These are phyloP conservation scores for Chimonanthus praecox DNA, from an alignment of 164 flowering plant genomes.

Conservation along the genomic window DNA sequence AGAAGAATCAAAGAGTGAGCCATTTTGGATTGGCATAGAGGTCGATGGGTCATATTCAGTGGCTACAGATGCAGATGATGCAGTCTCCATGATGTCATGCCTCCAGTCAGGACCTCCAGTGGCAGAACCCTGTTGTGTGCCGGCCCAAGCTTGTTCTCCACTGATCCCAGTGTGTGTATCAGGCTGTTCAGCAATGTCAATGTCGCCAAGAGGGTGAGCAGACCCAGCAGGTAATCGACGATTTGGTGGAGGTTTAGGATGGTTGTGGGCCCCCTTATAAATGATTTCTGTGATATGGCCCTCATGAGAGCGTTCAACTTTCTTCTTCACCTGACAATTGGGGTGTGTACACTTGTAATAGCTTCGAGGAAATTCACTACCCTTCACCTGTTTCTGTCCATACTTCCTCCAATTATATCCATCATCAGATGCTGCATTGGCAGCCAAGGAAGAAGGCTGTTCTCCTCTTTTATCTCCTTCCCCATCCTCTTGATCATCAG, in stretches of 20 bases:
- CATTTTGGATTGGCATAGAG: conserved; percentile 37
- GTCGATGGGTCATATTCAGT: conserved; percentile 45
- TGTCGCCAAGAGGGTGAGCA: conserved; percentile 36
- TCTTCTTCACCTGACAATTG: conserved; percentile 84
- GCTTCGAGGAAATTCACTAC: conserved; percentile 85
- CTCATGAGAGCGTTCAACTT: conserved; percentile 83
- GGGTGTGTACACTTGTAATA: conserved; percentile 86
- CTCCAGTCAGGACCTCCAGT: conserved; percentile 39
- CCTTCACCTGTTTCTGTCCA: conserved; percentile 93
- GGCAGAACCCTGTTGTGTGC: conserved; percentile 27
- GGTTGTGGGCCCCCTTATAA: conserved; percentile 84
- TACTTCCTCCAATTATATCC: conserved; percentile 93
- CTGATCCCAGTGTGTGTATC: conserved; percentile 28
- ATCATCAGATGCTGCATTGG: conserved; percentile 54
- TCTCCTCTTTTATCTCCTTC: conserved; percentile 56
- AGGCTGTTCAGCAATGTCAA: conserved; percentile 36
- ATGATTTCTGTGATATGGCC: conserved; percentile 87
- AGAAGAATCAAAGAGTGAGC: conserved; percentile 37
- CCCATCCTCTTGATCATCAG: conserved; percentile 51
- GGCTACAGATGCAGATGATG: conserved; percentile 39
- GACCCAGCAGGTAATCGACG: conserved; percentile 57
- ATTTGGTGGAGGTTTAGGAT: conserved; percentile 69
- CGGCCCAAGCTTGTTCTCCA: conserved; percentile 37
- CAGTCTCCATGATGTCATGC: conserved; percentile 47
- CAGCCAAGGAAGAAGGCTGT: conserved; percentile 21